Evolutionary conservation across 345 rosid species (phyloP).

Genomic region (Rhizophora mangle): DNA sequence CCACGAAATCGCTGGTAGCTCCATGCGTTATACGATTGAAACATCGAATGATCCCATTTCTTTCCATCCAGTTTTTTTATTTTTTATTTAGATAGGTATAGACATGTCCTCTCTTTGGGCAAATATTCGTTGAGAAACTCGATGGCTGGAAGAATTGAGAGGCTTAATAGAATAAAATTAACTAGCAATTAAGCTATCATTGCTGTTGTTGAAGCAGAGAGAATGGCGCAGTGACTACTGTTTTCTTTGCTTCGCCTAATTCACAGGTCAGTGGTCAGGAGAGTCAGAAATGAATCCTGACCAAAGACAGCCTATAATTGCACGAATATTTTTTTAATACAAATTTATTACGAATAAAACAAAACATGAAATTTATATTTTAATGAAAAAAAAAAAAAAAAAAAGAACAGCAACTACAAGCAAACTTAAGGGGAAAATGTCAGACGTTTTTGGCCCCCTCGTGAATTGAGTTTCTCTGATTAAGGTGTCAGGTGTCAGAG

Average conservation of each 20-base stretch:
- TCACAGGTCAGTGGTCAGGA: neutral
- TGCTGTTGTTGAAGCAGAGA: neutral
- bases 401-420: too few relatives aligned
- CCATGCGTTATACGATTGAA: too few relatives aligned
- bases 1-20: too few relatives aligned
- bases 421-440: conserved; percentile 2
- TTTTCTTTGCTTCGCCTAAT: neutral
- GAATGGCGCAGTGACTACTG: neutral
- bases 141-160: too few relatives aligned
- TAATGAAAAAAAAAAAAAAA: neutral
- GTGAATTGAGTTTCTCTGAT: conserved; percentile 18
- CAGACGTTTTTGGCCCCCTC: conserved; percentile 28
- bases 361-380: too few relatives aligned
- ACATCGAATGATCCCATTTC: too few relatives aligned
- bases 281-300: conserved; percentile 9
- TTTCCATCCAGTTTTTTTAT: too few relatives aligned
- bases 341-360: neutral
- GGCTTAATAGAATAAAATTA: too few relatives aligned
- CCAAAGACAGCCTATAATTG: conserved; percentile 16
- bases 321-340: neutral
- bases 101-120: too few relatives aligned
- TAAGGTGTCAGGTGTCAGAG: neutral
- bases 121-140: too few relatives aligned
- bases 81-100: too few relatives aligned
- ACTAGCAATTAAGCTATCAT: neutral